phyloP scores from a whole-genome alignment of 345 rosid species.

The Raphanus sativus region DNA sequence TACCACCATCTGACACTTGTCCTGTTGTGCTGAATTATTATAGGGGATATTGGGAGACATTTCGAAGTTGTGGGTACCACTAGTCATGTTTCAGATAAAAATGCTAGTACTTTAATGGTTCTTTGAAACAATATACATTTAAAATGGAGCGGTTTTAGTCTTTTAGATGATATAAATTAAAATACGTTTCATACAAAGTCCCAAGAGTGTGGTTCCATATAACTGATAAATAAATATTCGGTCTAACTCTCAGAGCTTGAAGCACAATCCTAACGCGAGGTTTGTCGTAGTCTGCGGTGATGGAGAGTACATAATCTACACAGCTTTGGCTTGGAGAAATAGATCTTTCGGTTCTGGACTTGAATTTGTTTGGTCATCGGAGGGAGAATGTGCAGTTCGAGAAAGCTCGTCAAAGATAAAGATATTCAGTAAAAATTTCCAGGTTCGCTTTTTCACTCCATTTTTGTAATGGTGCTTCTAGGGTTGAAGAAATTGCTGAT shows the following conservation, averaged over 20 bases:
- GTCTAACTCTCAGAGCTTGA: conserved; percentile 64
- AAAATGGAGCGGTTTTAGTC: background rate
- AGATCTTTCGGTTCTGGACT: conserved; percentile 97
- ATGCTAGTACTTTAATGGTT: background rate
- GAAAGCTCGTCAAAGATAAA: conserved; percentile 95
- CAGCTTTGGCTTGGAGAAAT: conserved; percentile 99
- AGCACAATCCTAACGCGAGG: conserved; percentile 98
- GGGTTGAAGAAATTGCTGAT: background rate
- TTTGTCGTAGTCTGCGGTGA: conserved; percentile 99
- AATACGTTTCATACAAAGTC: background rate
- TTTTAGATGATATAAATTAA: background rate
- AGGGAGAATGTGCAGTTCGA: conserved; percentile 96
- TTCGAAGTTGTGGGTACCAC: conserved; percentile 10
- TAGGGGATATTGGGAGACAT: background rate
- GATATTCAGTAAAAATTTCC: conserved; percentile 87
- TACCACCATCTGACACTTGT: background rate
- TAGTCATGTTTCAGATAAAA: conserved; percentile 11
- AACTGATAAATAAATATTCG: conserved; percentile 1
- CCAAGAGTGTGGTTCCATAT: conserved; percentile 9
- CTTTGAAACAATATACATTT: conserved; percentile 10
- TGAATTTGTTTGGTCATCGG: conserved; percentile 98
- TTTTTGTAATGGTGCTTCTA: background rate
- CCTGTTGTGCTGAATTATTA: conserved; percentile 8
- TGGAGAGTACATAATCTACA: conserved; percentile 96
- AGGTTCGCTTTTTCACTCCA: conserved; percentile 48